Percentiles rank a stretch among this genome's conserved stretches.
Evolutionary conservation across 1,284 basidiomycete species (phyloP).

Genomic region (Ganoderma sinense): DNA sequence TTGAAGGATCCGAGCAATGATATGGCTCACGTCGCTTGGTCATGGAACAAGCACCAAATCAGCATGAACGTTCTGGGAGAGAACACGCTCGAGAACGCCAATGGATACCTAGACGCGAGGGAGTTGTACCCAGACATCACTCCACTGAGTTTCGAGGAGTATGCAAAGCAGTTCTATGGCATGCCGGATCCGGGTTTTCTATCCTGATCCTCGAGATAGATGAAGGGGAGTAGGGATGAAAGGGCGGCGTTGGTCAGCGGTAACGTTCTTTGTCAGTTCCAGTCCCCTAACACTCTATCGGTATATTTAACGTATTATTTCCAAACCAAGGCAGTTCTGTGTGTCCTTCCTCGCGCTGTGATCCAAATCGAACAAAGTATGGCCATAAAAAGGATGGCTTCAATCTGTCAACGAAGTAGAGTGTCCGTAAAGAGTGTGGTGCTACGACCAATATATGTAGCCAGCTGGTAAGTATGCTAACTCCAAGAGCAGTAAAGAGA

Average conservation of each 20-base stretch:
- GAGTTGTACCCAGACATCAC: slow-evolving; percentile 35
- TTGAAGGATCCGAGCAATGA: background rate
- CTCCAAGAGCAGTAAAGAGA: background rate
- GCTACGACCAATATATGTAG: background rate
- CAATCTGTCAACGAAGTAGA: background rate
- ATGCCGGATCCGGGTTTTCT: background rate
- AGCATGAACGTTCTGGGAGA: slow-evolving; percentile 30
- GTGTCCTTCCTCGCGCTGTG: too few relatives aligned
- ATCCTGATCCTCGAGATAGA: background rate
- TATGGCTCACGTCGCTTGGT: background rate
- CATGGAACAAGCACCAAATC: slow-evolving; percentile 19
- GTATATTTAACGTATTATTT: background rate
- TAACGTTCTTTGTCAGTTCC: background rate
- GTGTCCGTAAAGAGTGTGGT: background rate
- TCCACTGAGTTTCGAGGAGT: slow-evolving; percentile 26
- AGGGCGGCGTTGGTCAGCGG: too few relatives aligned
- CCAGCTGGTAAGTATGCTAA: background rate
- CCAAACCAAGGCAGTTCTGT: too few relatives aligned
- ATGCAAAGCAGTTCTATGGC: slow-evolving; percentile 28
- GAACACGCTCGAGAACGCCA: slow-evolving; percentile 31
- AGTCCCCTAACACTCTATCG: background rate
- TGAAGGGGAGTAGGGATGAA: background rate
- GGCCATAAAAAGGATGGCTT: background rate
- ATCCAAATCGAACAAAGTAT: background rate
- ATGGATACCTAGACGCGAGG: slow-evolving; percentile 33